These are phyloP conservation scores for Umbelopsis isabellina DNA, from an alignment of 192 early-diverging fungal genomes.

Conservation along the genomic window DNA sequence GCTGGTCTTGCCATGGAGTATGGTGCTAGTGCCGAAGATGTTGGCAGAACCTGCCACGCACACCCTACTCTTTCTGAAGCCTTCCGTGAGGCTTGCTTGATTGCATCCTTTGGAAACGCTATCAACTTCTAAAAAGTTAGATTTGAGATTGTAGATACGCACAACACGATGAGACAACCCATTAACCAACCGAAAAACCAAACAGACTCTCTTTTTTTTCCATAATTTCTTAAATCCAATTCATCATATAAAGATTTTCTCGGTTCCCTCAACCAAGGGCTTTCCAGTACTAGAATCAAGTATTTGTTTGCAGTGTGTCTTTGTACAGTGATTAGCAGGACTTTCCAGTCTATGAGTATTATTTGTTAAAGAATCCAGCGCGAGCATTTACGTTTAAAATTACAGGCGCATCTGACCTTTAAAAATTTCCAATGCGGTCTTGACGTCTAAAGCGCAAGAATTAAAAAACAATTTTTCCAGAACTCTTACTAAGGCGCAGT, in stretches of 20 bases:
- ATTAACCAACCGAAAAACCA: neutral
- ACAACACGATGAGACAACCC: constrained; percentile 4
- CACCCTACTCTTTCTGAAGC: constrained; percentile 97
- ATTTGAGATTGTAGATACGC: constrained; percentile 21
- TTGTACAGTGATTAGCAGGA: too few relatives aligned
- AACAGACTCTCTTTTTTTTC: neutral
- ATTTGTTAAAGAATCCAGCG: too few relatives aligned
- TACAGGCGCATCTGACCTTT: too few relatives aligned
- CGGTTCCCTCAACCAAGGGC: too few relatives aligned
- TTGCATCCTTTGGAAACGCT: constrained; percentile 80
- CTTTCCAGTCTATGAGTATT: too few relatives aligned
- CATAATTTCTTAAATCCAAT: neutral
- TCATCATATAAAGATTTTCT: too few relatives aligned
- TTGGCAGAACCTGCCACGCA: constrained; percentile 96
- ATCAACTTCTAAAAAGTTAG: constrained; percentile 68
- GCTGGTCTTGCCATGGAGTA: constrained; percentile 97
- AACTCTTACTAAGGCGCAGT: neutral
- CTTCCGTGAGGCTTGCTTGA: constrained; percentile 97
- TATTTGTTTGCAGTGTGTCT: too few relatives aligned
- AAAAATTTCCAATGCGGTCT: too few relatives aligned
- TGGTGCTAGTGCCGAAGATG: constrained; percentile 96
- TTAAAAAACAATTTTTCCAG: too few relatives aligned
- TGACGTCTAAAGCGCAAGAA: too few relatives aligned
- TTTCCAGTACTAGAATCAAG: too few relatives aligned
- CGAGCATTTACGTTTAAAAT: too few relatives aligned